phyloP scores from a whole-genome alignment of 306 rosid genomes.

The Pterocarpus santalinus region DNA sequence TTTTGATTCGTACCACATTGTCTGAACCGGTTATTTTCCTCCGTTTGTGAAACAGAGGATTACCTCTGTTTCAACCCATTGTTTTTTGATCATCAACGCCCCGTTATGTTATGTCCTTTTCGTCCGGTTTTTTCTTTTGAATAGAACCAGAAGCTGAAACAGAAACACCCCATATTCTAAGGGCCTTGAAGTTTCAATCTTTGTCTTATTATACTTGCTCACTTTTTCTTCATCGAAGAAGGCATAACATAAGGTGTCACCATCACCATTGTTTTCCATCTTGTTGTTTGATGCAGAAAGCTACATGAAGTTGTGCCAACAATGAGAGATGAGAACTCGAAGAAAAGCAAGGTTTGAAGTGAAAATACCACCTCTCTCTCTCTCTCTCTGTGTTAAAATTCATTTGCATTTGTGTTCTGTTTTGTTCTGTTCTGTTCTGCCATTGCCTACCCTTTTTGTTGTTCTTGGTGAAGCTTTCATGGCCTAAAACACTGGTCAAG shows the following conservation, averaged over 20 bases:
- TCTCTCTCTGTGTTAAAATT: slow-evolving; percentile 10
- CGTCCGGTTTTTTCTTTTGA: slow-evolving; percentile 11
- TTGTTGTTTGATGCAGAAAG: slow-evolving; percentile 45
- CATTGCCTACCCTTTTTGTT: slow-evolving; percentile 48
- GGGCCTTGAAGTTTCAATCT: neutral
- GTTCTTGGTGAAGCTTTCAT: slow-evolving; percentile 78
- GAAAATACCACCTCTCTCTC: slow-evolving; percentile 43
- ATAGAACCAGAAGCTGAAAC: slow-evolving; percentile 26
- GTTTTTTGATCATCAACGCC: slow-evolving; percentile 41
- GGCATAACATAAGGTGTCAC: neutral
- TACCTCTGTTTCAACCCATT: neutral
- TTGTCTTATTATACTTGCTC: slow-evolving; percentile 4
- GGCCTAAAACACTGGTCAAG: slow-evolving; percentile 96
- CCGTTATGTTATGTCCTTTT: slow-evolving; percentile 16
- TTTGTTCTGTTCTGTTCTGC: neutral
- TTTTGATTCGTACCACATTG: slow-evolving; percentile 50
- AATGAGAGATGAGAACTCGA: slow-evolving; percentile 97
- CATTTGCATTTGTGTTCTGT: slow-evolving; percentile 39
- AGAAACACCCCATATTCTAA: slow-evolving; percentile 26
- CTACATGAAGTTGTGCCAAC: slow-evolving; percentile 85
- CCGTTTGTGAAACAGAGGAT: slow-evolving; percentile 51
- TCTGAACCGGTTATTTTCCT: slow-evolving; percentile 52
- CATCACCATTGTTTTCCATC: slow-evolving; percentile 40
- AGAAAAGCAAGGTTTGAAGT: slow-evolving; percentile 93
- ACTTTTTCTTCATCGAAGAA: slow-evolving; percentile 27